Percentiles rank a stretch among this genome's conserved stretches.
Conservation (phyloP, 2,329 filamentous ascomycete genomes). For the Aspergillus piperis region DNA sequence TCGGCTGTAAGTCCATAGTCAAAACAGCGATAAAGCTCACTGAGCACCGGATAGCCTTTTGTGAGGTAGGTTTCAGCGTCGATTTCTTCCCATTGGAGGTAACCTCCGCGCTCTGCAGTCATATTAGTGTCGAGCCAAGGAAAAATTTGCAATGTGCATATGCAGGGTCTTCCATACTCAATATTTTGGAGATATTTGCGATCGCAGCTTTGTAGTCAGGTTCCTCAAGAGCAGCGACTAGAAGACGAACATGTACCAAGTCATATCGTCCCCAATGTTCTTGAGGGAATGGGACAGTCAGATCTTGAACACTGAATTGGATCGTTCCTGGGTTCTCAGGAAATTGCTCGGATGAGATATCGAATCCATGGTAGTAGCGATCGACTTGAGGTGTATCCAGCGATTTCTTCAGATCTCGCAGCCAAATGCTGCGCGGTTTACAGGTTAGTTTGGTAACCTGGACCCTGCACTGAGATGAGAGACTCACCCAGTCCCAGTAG, state of each 20-base stretch:
- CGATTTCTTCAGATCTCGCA: not conserved
- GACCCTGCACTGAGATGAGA: not conserved
- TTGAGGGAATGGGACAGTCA: conserved; percentile 16
- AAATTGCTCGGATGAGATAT: not conserved
- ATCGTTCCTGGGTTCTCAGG: not conserved
- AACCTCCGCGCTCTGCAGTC: not conserved
- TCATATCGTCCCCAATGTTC: conserved; percentile 30
- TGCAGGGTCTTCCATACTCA: not conserved
- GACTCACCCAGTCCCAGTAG: not conserved
- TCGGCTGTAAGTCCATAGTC: not conserved
- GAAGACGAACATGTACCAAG: conserved; percentile 28
- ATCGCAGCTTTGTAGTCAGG: conserved; percentile 11
- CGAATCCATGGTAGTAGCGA: not conserved
- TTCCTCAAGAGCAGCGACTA: conserved; percentile 26
- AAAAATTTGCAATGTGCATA: too few relatives aligned
- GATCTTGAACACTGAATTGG: not conserved
- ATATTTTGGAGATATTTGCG: conserved; percentile 10
- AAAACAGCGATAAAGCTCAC: not conserved
- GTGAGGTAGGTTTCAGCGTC: not conserved
- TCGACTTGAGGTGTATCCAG: not conserved
- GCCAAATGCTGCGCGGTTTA: not conserved
- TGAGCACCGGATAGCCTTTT: not conserved
- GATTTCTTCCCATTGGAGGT: conserved; percentile 1
- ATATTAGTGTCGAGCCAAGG: not conserved
- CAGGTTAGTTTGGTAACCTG: not conserved